Percentiles rank a stretch among this genome's conserved stretches.
Evolutionary conservation across 116 monocot genomes (phyloP).

Genomic region (Iris pallida): DNA sequence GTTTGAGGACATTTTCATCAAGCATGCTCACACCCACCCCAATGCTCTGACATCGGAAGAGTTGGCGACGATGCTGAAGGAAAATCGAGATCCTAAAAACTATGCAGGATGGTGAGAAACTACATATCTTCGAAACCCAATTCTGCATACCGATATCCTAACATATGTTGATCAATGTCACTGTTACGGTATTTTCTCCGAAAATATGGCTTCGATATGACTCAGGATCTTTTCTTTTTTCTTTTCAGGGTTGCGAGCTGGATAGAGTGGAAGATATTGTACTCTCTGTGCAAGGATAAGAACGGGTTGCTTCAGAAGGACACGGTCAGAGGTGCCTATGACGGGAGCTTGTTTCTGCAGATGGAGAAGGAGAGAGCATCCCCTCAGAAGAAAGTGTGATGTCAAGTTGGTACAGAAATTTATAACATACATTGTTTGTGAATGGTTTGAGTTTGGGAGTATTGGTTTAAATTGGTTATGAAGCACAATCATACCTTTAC

Average conservation of each 20-base stretch:
- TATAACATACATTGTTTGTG: too few relatives aligned
- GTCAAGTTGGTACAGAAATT: too few relatives aligned
- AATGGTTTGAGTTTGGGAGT: too few relatives aligned
- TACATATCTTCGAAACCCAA: not conserved
- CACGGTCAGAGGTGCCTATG: conserved; percentile 27
- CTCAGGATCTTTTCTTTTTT: not conserved
- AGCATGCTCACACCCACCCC: conserved; percentile 32
- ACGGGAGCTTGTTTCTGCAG: conserved; percentile 33
- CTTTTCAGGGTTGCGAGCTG: conserved; percentile 7
- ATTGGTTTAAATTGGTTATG: too few relatives aligned
- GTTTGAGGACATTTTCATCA: conserved; percentile 42
- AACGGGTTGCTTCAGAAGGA: conserved; percentile 36
- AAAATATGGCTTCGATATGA: not conserved
- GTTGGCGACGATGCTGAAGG: conserved; percentile 19
- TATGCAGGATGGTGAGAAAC: conserved; percentile 19
- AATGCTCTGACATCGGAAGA: conserved; percentile 34
- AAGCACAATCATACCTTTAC: too few relatives aligned
- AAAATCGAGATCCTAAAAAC: conserved; percentile 19
- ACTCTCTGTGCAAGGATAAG: conserved; percentile 30
- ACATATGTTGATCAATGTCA: not conserved
- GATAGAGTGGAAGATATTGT: conserved; percentile 30
- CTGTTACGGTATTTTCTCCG: not conserved
- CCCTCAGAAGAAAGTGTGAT: conserved; percentile 12
- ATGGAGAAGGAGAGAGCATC: conserved; percentile 28
- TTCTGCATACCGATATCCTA: not conserved